Evolutionary conservation across 441 rosid species (phyloP).

Genomic region (Capsella rubella): DNA sequence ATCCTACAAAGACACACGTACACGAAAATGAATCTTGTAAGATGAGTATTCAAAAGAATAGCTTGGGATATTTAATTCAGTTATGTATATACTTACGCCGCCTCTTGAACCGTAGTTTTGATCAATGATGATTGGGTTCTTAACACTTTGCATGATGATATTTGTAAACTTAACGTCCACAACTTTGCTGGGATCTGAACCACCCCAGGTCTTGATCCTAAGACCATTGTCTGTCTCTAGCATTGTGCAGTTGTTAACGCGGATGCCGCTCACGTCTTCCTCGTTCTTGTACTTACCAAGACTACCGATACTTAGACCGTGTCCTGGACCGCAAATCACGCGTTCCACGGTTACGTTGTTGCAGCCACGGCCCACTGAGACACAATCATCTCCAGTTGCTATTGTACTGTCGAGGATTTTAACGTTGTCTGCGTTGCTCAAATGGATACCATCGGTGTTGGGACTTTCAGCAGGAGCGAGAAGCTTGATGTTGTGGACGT

Average conservation of each 20-base stretch:
- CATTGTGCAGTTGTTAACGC: constrained; percentile 59
- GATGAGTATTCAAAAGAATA: not conserved
- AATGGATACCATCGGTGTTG: constrained; percentile 47
- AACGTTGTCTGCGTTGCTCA: constrained; percentile 43
- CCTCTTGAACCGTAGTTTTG: constrained; percentile 61
- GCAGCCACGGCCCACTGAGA: constrained; percentile 57
- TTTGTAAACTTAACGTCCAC: constrained; percentile 49
- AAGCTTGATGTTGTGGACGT: constrained; percentile 31
- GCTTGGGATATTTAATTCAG: not conserved
- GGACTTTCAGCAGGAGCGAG: constrained; percentile 44
- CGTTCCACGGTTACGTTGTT: constrained; percentile 44
- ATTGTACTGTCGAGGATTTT: constrained; percentile 39
- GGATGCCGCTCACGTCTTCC: constrained; percentile 54
- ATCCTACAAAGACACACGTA: constrained; percentile 40
- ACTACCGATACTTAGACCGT: constrained; percentile 81
- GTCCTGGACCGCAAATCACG: constrained; percentile 79
- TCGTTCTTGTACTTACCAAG: constrained; percentile 64
- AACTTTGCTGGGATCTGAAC: constrained; percentile 56
- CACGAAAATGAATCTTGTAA: not conserved
- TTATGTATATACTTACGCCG: constrained; percentile 37
- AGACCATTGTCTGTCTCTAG: constrained; percentile 58
- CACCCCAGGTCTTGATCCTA: constrained; percentile 75
- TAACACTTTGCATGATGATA: constrained; percentile 56
- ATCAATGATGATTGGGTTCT: constrained; percentile 74
- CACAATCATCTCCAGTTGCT: constrained; percentile 66